Conservation (phyloP, 108 stramenopile species). For the Stephanodiscus triporus region DNA sequence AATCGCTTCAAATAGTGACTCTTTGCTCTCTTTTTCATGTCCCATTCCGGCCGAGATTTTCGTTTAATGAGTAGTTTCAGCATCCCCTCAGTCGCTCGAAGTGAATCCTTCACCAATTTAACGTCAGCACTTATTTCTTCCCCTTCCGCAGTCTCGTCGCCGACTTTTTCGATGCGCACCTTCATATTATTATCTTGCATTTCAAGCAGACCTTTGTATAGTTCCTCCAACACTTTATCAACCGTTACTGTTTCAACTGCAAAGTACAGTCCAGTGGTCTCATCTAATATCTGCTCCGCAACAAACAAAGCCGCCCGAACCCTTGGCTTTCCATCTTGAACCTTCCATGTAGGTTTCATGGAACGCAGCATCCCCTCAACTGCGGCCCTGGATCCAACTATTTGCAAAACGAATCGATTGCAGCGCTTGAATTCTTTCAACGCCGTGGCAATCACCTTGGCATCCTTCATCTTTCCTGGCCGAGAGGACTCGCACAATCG, state of each 20-base stretch:
- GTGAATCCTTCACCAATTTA: constrained; percentile 15
- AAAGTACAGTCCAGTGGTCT: constrained; percentile 45
- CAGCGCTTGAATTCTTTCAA: constrained; percentile 45
- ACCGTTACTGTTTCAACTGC: constrained; percentile 33
- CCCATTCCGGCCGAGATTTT: constrained; percentile 39
- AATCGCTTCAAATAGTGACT: constrained; percentile 35
- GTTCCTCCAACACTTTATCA: constrained; percentile 34
- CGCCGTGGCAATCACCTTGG: constrained; percentile 45
- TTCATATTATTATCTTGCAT: constrained; percentile 31
- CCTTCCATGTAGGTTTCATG: constrained; percentile 38
- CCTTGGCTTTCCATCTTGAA: constrained; percentile 27
- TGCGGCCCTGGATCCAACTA: constrained; percentile 29
- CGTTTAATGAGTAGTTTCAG: constrained; percentile 38
- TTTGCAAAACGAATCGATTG: constrained; percentile 42
- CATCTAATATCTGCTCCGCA: constrained; percentile 29
- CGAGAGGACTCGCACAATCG: constrained; percentile 41
- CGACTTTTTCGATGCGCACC: constrained; percentile 15
- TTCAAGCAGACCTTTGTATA: constrained; percentile 28
- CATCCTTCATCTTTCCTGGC: constrained; percentile 41
- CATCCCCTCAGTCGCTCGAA: constrained; percentile 16
- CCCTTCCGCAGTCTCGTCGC: constrained; percentile 1
- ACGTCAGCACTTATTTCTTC: constrained; percentile 17
- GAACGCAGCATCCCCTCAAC: constrained; percentile 49
- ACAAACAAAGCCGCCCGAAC: constrained; percentile 39
- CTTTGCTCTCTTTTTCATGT: constrained; percentile 55